Conservation (phyloP, 78 protist genomes). For the Tieghemostelium lacteum region DNA sequence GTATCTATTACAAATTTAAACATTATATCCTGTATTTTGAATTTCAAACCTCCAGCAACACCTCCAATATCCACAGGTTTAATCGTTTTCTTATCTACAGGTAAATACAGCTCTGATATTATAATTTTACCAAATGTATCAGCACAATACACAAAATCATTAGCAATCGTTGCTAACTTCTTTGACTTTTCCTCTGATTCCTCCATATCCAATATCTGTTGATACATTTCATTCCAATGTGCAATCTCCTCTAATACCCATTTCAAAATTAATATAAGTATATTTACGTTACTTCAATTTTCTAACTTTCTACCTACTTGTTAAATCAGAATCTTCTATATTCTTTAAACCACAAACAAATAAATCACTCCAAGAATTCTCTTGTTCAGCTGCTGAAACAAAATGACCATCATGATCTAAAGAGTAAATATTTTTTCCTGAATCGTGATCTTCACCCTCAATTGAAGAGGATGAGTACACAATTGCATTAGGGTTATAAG, state of each 20-base stretch:
- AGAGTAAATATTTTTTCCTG: not conserved
- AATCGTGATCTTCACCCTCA: not conserved
- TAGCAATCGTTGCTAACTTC: slow-evolving; percentile 39
- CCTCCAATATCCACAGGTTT: slow-evolving; percentile 75
- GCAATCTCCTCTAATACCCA: not conserved
- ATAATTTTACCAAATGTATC: slow-evolving; percentile 83
- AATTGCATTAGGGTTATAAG: not conserved
- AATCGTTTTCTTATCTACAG: slow-evolving; percentile 69
- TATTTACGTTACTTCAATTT: not conserved
- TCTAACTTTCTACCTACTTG: not conserved
- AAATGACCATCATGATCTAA: not conserved
- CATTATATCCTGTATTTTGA: slow-evolving; percentile 30
- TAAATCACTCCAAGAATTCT: not conserved
- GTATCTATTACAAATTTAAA: slow-evolving; percentile 70
- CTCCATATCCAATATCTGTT: slow-evolving; percentile 15
- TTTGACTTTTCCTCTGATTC: slow-evolving; percentile 35
- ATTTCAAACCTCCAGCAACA: slow-evolving; percentile 77
- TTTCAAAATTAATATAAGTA: not conserved
- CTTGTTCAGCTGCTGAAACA: not conserved
- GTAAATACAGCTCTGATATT: slow-evolving; percentile 72
- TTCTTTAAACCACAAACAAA: not conserved
- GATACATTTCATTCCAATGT: slow-evolving; percentile 60
- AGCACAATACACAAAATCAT: slow-evolving; percentile 79
- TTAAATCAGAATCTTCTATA: not conserved
- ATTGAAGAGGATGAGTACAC: not conserved